Evolutionary conservation across 768 basidiomycete genomes (phyloP).

Genomic region (Holtermanniella nyarrowii): DNA sequence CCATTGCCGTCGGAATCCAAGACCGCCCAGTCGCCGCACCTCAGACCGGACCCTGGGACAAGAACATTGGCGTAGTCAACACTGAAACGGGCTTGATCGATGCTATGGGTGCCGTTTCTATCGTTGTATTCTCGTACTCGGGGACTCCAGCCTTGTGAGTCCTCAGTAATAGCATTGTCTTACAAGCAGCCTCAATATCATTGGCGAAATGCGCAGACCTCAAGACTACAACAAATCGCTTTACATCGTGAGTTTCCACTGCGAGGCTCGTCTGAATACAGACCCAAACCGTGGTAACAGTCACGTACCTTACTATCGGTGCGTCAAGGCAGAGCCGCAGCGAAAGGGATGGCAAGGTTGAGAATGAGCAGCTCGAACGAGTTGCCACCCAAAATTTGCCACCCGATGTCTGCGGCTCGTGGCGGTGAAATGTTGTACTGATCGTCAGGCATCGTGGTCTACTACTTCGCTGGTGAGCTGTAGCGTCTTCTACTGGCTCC

Average conservation of each 20-base stretch:
- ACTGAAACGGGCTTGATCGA: slow-evolving; percentile 7
- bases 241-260: no score
- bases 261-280: no score
- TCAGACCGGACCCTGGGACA: slow-evolving; percentile 14
- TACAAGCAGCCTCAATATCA: slow-evolving; percentile 7
- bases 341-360: no score
- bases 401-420: no score
- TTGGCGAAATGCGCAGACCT: slow-evolving; percentile 17
- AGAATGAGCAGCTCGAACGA: no score
- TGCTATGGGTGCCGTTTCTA: slow-evolving; percentile 14
- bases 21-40: slow-evolving; percentile 11
- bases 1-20: slow-evolving; percentile 11
- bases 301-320: slow-evolving; percentile 11
- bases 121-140: slow-evolving; percentile 15
- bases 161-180: not conserved
- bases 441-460: not conserved
- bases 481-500: slow-evolving; percentile 18
- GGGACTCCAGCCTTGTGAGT: slow-evolving; percentile 19
- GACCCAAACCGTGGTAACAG: slow-evolving; percentile 11
- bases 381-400: no score
- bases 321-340: no score
- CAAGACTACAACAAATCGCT: slow-evolving; percentile 14
- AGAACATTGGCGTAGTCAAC: slow-evolving; percentile 14
- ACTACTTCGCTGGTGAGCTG: not conserved
- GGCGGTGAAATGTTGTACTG: no score